Evolutionary conservation across 2,329 filamentous ascomycete species (phyloP).

Genomic region (Fusarium sp.): DNA sequence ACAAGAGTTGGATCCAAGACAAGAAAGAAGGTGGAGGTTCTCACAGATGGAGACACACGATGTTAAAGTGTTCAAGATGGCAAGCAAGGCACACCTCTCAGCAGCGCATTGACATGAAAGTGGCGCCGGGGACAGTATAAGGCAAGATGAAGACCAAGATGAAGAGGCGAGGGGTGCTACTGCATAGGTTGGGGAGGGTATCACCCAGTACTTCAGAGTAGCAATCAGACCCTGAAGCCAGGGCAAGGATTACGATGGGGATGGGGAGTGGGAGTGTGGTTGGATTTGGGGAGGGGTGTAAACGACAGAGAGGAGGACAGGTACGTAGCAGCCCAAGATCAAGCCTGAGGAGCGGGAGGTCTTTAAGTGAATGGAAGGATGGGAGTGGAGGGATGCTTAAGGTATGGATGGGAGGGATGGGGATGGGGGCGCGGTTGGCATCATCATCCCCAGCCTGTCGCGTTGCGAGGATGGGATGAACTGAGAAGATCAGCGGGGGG

Average conservation of each 20-base stretch:
- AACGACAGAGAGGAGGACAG: slow-evolving; percentile 19
- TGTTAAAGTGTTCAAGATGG: slow-evolving; percentile 31
- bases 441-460: slow-evolving; percentile 40
- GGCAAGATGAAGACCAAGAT: slow-evolving; percentile 34
- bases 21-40: slow-evolving; percentile 21
- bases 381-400: slow-evolving; percentile 32
- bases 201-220: slow-evolving; percentile 39
- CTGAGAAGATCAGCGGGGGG: slow-evolving; percentile 43
- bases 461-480: slow-evolving; percentile 25
- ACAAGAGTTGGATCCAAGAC: slow-evolving; percentile 9
- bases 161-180: slow-evolving; percentile 31
- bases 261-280: slow-evolving; percentile 14
- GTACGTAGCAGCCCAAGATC: slow-evolving; percentile 29
- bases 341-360: slow-evolving; percentile 25
- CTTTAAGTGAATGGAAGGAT: slow-evolving; percentile 26
- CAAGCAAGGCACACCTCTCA: slow-evolving; percentile 26
- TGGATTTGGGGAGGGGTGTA: slow-evolving; percentile 11
- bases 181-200: slow-evolving; percentile 36
- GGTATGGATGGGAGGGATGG: slow-evolving; percentile 23
- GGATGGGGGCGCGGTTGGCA: slow-evolving; percentile 41
- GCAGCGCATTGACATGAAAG: slow-evolving; percentile 38
- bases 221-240: slow-evolving; percentile 37
- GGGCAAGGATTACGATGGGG: slow-evolving; percentile 36
- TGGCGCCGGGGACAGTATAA: slow-evolving; percentile 35
- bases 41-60: slow-evolving; percentile 18